Evolutionary conservation across 257 asterid genomes (phyloP).

Genomic region (Ilex asprella): DNA sequence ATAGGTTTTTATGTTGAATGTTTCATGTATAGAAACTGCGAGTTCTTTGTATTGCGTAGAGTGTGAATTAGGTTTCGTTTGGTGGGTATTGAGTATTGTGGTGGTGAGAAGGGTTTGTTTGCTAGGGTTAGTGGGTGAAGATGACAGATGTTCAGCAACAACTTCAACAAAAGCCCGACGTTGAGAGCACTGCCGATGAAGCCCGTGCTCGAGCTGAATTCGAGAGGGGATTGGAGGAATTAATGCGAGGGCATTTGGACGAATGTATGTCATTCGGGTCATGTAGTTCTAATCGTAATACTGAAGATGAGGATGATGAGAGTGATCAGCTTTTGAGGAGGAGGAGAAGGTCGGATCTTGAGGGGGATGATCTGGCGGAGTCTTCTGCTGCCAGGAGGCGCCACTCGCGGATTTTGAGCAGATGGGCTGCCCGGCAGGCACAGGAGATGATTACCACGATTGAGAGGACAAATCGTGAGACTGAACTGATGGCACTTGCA

Average conservation of each 20-base stretch:
- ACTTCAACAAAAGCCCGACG: constrained; percentile 84
- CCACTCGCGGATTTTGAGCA: constrained; percentile 72
- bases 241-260: constrained; percentile 82
- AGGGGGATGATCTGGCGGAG: constrained; percentile 90
- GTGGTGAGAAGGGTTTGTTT: constrained; percentile 15
- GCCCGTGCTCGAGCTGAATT: constrained; percentile 62
- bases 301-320: constrained; percentile 81
- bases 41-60: not conserved
- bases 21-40: not conserved
- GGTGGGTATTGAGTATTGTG: constrained; percentile 7
- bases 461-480: constrained; percentile 85
- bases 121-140: constrained; percentile 26
- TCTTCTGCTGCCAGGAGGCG: constrained; percentile 96
- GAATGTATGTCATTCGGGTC: constrained; percentile 87
- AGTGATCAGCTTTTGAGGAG: constrained; percentile 71
- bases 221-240: constrained; percentile 89
- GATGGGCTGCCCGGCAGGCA: constrained; percentile 88
- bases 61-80: not conserved
- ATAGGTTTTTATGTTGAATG: constrained; percentile 11
- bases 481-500: constrained; percentile 83
- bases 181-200: constrained; percentile 67
- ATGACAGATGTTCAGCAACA: constrained; percentile 79
- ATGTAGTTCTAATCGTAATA: constrained; percentile 64
- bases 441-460: constrained; percentile 85
- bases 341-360: constrained; percentile 90